Evolutionary conservation across 441 rosid genomes (phyloP), one percentile per base, ranked within the genome.

Genomic region (Populus hybrid): DNA sequence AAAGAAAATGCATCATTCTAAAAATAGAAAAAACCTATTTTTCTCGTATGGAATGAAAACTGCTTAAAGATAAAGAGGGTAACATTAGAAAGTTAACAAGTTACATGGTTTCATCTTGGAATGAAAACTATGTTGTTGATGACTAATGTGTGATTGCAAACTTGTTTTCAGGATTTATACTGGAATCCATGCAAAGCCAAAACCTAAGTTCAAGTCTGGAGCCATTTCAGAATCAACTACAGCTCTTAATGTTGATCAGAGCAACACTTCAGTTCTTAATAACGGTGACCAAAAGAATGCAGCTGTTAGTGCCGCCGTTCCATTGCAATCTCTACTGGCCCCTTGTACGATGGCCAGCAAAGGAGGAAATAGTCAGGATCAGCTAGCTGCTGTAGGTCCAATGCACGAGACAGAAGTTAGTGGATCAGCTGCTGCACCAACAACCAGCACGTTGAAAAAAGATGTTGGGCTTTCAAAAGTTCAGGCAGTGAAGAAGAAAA

Each of bases 221-320:
- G 97, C 95, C 40, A 92, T 95, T 79, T 90, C 93, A 18, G 97
- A 94, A 87, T 94, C 99, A 26, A 94, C 93, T 8, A 93, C 90
- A 0, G 98, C 90, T 64, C 85, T 96, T 72, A 94, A 92, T 76
- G 90, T 94, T 8, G 98, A 87, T 69, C 95, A 94, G 84, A 85
- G 86, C 9, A 90, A 87, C 68, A 73, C 86, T 69, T 65, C 89
- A 2, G 83, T 68, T 78, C 78, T 76, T 11, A 78, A 71, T 45
- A 45, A n/a, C 50, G 29, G 71, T 40, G 91, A 88, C 68, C 88
- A 78, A 77, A 87, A 92, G 89, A 90, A 81, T 69, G 76, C 86
- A 42, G 76, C 87, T 26, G 80, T 83, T 76, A 79, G 74, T 77
- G 85, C 83, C 18, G 82, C 88, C 26, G 67, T 83, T 74, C 73